Evolutionary conservation across 345 rosid genomes (phyloP), one percentile per base, ranked within the genome.

Genomic region (Acer campestre): DNA sequence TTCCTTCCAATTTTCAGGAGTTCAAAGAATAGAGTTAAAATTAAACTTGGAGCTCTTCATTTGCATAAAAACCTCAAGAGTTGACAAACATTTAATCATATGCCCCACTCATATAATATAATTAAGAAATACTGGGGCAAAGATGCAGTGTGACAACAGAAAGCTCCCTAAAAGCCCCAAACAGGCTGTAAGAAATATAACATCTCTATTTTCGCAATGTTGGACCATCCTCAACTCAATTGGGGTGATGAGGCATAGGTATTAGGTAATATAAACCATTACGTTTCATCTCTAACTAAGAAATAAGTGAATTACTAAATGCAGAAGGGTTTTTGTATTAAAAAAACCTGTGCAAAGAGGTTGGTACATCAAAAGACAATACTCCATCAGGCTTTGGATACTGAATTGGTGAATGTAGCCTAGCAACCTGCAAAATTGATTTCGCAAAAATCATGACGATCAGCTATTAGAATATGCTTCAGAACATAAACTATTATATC

Each of bases 381-480:
- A 86, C 78, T 25, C 98, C 97, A 83, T 95, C 98, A 67, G 99
- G 97, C 77, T 91, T 91, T 20, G 96, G 90, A 85, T 95, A 93
- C 56, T 89, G 87, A 74, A 93, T 82, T 13, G 93, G 93, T 18
- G 85, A 80, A 83, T 89, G 92, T 77, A 82, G 70, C 61, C 62
- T 82, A 67, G 98, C 92, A 84, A 82, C 84, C 99, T 95, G 92
- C 81, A 87, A 58, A 74, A 71, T 38, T 13, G 27, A 25, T 17
- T 18, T 46, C 25, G 44, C 20, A 62, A 58, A 62, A 25, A 27
- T 25, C 1, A 27, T 25, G 17, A 44, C 18, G 3, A 44, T 44
- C 4, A 25, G 59, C 68, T 14, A 27, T 4, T 18, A 7, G 14
- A 8, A 53, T 53, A 70, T 17, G n/a, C 74, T 53, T 1, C 63